Evolutionary conservation across 164 flowering plant species (phyloP).

Genomic region (Taxillus chinensis): DNA sequence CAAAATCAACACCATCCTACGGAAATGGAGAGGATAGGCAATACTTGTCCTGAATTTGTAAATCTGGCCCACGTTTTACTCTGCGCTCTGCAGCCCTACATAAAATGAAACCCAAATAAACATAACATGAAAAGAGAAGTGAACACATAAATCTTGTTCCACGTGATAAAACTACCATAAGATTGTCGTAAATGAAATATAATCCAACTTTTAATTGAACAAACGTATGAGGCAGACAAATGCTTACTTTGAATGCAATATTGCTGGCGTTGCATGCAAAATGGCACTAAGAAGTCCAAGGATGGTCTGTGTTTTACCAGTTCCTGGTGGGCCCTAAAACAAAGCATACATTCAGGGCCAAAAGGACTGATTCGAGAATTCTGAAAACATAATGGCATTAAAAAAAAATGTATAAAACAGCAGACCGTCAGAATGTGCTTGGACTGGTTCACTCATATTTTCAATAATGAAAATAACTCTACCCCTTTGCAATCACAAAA

Average conservation of each 20-base stretch:
- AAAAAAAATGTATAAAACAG: too few relatives aligned
- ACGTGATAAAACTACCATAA: not conserved
- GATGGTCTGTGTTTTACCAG: slow-evolving; percentile 97
- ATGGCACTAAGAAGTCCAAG: slow-evolving; percentile 93
- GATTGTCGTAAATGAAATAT: not conserved
- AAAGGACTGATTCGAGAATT: too few relatives aligned
- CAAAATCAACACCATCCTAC: not conserved
- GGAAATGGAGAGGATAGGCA: not conserved
- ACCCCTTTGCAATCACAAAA: too few relatives aligned
- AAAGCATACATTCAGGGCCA: slow-evolving; percentile 8
- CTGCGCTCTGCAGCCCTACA: slow-evolving; percentile 41
- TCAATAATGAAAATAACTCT: too few relatives aligned
- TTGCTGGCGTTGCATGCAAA: slow-evolving; percentile 85
- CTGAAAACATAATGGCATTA: too few relatives aligned
- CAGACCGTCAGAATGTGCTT: too few relatives aligned
- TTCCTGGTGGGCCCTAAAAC: slow-evolving; percentile 98
- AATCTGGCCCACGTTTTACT: slow-evolving; percentile 38
- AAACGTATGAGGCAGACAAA: not conserved
- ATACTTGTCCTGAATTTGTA: slow-evolving; percentile 58
- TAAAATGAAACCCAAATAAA: slow-evolving; percentile 3
- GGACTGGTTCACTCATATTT: too few relatives aligned
- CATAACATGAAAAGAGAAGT: not conserved
- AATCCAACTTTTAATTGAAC: not conserved
- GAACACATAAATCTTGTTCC: too few relatives aligned
- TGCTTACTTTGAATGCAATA: slow-evolving; percentile 56